Evolutionary conservation across 257 asterid species (phyloP).

Genomic region (Linaria vulgaris): DNA sequence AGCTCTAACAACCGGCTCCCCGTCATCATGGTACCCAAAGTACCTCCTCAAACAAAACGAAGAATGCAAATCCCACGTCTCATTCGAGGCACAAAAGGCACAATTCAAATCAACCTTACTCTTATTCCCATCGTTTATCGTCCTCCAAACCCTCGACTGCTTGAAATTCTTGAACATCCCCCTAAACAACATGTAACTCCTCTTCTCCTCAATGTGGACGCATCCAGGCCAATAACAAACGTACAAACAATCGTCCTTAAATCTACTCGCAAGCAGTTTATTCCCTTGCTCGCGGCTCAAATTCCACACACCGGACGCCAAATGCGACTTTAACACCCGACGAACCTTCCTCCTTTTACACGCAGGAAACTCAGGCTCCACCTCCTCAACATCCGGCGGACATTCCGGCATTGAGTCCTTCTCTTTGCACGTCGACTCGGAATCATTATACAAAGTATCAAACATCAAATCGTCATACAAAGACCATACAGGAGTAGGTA

Average conservation of each 20-base stretch:
- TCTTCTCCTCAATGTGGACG: slow-evolving; percentile 77
- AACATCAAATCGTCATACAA: slow-evolving; percentile 72
- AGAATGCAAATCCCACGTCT: slow-evolving; percentile 86
- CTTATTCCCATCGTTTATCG: slow-evolving; percentile 75
- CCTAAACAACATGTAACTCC: slow-evolving; percentile 83
- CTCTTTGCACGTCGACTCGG: slow-evolving; percentile 40
- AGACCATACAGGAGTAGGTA: slow-evolving; percentile 68
- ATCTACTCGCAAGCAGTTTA: slow-evolving; percentile 74
- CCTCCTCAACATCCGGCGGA: slow-evolving; percentile 24
- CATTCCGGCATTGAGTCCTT: slow-evolving; percentile 30
- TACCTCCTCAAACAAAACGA: slow-evolving; percentile 81
- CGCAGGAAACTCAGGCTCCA: slow-evolving; percentile 24
- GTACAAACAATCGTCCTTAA: slow-evolving; percentile 76
- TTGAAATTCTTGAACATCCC: slow-evolving; percentile 87
- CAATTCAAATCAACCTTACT: slow-evolving; percentile 57
- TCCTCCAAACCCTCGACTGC: slow-evolving; percentile 93
- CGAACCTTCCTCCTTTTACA: slow-evolving; percentile 47
- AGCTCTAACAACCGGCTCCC: slow-evolving; percentile 91
- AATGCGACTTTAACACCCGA: slow-evolving; percentile 53
- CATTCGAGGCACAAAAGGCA: slow-evolving; percentile 60
- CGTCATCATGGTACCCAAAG: slow-evolving; percentile 83
- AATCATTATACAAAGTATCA: slow-evolving; percentile 63
- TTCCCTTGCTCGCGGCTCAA: slow-evolving; percentile 89
- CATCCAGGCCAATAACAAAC: slow-evolving; percentile 95
- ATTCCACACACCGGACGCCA: slow-evolving; percentile 72